Conservation (phyloP, 768 basidiomycete genomes). For the Phallus indusiatus region DNA sequence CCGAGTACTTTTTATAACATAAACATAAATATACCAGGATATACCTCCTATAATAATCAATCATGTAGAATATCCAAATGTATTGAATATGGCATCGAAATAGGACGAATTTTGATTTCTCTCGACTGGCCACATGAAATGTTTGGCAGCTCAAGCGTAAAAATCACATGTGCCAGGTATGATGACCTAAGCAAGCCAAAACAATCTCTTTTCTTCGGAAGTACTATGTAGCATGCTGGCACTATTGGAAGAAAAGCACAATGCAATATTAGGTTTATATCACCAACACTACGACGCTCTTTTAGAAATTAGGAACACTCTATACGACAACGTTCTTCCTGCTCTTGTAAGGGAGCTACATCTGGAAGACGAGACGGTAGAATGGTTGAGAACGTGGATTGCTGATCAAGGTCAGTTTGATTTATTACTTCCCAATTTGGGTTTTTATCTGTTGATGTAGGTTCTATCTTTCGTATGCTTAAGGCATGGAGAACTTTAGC, state of each 20-base stretch:
- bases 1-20: constrained; percentile 64
- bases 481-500: constrained; percentile 32
- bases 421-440: constrained; percentile 10
- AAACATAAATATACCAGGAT: background rate
- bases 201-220: background rate
- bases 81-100: constrained; percentile 1
- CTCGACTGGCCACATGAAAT: too few species aligned
- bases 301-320: constrained; percentile 36
- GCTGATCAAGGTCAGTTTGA: constrained; percentile 47
- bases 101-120: too few species aligned
- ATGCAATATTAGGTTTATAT: constrained; percentile 42
- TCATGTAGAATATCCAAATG: constrained; percentile 3
- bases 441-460: constrained; percentile 9
- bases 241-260: constrained; percentile 36
- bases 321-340: constrained; percentile 51
- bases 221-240: constrained; percentile 21
- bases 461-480: constrained; percentile 32
- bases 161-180: background rate
- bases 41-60: background rate
- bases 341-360: constrained; percentile 49
- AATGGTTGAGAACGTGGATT: constrained; percentile 55
- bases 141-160: background rate
- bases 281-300: constrained; percentile 37
- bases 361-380: constrained; percentile 34
- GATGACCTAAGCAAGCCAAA: background rate